Evolutionary conservation across 1,139 yeast species (phyloP).

Genomic region (Suhomyces bolitotheri): DNA sequence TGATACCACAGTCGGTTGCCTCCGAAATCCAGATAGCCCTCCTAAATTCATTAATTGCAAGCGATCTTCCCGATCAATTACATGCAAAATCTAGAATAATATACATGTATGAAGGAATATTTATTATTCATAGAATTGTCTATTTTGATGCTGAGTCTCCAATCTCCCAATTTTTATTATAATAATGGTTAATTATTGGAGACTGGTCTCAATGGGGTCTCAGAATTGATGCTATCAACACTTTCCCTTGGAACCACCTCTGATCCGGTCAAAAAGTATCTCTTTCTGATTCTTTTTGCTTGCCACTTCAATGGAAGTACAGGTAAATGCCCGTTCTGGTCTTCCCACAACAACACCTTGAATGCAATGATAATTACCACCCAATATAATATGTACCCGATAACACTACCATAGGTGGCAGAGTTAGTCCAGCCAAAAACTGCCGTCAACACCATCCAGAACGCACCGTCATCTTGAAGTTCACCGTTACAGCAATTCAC

Average conservation of each 20-base stretch:
- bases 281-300: conserved; percentile 53
- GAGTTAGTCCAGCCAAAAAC: conserved; percentile 94
- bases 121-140: too few relatives aligned
- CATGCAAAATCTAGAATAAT: too few relatives aligned
- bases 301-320: conserved; percentile 63
- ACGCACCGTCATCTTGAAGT: conserved; percentile 43
- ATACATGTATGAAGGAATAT: too few relatives aligned
- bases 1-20: too few relatives aligned
- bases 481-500: conserved; percentile 47
- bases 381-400: conserved; percentile 80
- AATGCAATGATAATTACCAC: conserved; percentile 45
- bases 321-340: conserved; percentile 62
- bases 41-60: too few relatives aligned
- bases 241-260: conserved; percentile 21
- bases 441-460: conserved; percentile 49
- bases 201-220: conserved; percentile 25
- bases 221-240: conserved; percentile 28
- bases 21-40: too few relatives aligned
- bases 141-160: too few relatives aligned
- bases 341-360: conserved; percentile 47
- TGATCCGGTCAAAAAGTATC: conserved; percentile 16
- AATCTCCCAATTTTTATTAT: too few relatives aligned
- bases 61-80: too few relatives aligned
- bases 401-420: conserved; percentile 91
- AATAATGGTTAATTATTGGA: too few relatives aligned